phyloP scores from a whole-genome alignment of 441 rosid species.

The Brassica hybrid region DNA sequence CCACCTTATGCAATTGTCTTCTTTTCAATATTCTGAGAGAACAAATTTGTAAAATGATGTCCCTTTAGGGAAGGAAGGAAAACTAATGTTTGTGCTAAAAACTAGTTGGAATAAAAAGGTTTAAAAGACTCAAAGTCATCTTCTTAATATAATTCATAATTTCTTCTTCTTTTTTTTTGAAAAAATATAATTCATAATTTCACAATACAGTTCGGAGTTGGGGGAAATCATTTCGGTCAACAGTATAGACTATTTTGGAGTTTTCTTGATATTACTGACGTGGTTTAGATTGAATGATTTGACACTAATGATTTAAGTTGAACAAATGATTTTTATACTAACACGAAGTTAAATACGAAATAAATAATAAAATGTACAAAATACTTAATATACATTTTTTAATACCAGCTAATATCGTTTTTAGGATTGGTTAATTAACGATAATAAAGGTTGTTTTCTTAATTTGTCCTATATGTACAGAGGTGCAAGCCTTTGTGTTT shows the following conservation, averaged over 20 bases:
- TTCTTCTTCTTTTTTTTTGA: no score
- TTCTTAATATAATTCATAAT: not conserved
- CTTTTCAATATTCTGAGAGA: no score
- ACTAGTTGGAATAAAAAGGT: not conserved
- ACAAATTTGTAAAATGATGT: no score
- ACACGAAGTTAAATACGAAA: not conserved
- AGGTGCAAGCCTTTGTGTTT: conserved; percentile 22
- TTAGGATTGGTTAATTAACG: not conserved
- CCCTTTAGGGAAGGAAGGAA: no score
- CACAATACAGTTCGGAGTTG: not conserved
- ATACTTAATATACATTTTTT: not conserved
- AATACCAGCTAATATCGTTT: not conserved
- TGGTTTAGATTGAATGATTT: not conserved
- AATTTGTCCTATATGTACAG: not conserved
- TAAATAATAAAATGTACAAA: not conserved
- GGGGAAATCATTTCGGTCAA: not conserved
- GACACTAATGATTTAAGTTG: not conserved
- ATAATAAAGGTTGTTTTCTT: not conserved
- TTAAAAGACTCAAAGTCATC: not conserved
- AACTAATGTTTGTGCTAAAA: not conserved
- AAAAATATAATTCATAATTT: not conserved
- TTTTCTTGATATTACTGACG: not conserved
- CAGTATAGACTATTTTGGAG: conserved; percentile 9
- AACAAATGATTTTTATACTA: not conserved
- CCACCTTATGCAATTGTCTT: no score